Evolutionary conservation across 108 stramenopile genomes (phyloP), one percentile per base, ranked within the genome.

Genomic region (Skeletonema potamos): DNA sequence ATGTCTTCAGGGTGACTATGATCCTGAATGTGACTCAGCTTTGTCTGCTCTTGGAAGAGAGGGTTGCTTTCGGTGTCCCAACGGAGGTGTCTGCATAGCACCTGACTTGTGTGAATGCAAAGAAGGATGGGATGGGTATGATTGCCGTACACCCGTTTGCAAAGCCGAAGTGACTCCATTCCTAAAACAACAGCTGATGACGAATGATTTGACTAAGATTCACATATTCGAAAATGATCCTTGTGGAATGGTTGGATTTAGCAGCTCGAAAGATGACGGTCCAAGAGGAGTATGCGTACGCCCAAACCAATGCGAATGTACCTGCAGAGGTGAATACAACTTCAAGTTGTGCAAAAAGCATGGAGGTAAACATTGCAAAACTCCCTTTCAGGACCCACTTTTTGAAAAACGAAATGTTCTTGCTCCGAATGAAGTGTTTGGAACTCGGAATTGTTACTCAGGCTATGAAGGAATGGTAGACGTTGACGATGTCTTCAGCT

Each of bases 31-130:
- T 64, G 60, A 74, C 13, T 80, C 79, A 17, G 64, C 85, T 3
- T 48, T 73, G 20, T 84, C 84, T 27, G 86, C 85, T 13, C 76
- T 90, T 8, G 90, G 79, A 28, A 87, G 89, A 12, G 90, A 95
- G 76, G 94, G 91, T 6, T 95, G 94, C 79, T 95, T 74, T 76
- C 86, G 89, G 9, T 95, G 94, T 62, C 72, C 86, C 15, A 96
- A 96, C 69, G 92, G 89, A 7, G 95, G 95, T 8, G 64, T 79
- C 20, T 96, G 94, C 62, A 64, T 89, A 4, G 87, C 90, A 20
- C 95, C 95, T 15, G 95, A 96, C 61, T 41, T 85, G 68, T 96
- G 95, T 68, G 57, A 74, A 8, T 96, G 95, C 74, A 83, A 92
- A 6, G 73, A 82, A 22, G 93, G 88, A 12, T 96, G 95, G 93